phyloP scores from a whole-genome alignment of 805 yeast genomes.

The Yarrowia porcina region DNA sequence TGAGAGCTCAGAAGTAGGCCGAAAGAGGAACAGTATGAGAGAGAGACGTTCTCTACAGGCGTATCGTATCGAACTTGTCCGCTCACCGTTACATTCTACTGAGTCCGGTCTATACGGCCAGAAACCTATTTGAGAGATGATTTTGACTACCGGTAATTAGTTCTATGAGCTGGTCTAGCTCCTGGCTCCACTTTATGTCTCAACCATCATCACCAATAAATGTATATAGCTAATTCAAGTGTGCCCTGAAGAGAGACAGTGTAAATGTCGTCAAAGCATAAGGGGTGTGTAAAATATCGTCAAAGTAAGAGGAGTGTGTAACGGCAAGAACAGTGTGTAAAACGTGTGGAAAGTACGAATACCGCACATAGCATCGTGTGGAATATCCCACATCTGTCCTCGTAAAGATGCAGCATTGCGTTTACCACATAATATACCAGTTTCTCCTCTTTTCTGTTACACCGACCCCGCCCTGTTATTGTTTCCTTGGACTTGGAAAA shows the following conservation, averaged over 20 bases:
- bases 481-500: not conserved
- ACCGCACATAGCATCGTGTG: too few species aligned
- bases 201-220: not conserved
- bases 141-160: not conserved
- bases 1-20: conserved; percentile 19
- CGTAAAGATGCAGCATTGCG: too few species aligned
- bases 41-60: too few species aligned
- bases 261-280: too few species aligned
- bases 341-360: too few species aligned
- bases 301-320: too few species aligned
- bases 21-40: not conserved
- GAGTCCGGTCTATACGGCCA: conserved; percentile 13
- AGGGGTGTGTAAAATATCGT: too few species aligned
- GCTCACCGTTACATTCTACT: not conserved
- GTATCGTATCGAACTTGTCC: too few species aligned
- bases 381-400: too few species aligned
- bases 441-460: not conserved
- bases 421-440: not conserved
- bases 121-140: not conserved
- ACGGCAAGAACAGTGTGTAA: too few species aligned
- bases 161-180: not conserved
- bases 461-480: not conserved
- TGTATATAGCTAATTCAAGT: not conserved
- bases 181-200: not conserved
- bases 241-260: not conserved